Conservation (phyloP, 768 basidiomycete genomes). For the Clathrus columnatus region DNA sequence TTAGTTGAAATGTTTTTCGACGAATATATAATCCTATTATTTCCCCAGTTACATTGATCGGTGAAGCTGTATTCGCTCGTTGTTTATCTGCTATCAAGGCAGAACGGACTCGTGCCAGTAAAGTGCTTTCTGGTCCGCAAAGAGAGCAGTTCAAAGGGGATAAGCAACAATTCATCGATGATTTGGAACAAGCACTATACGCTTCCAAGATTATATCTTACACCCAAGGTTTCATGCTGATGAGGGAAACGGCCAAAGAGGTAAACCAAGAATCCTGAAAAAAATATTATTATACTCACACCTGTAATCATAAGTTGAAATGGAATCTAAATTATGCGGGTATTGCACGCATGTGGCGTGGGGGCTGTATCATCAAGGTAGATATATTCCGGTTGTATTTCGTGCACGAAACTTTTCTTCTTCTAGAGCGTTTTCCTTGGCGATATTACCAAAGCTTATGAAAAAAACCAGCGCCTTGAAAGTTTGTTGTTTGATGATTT, state of each 20-base stretch:
- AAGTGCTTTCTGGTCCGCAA: slow-evolving; percentile 81
- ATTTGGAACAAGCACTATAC: slow-evolving; percentile 97
- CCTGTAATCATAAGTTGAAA: slow-evolving; percentile 33
- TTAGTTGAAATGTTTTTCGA: slow-evolving; percentile 26
- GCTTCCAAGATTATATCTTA: slow-evolving; percentile 99
- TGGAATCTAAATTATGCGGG: slow-evolving; percentile 98
- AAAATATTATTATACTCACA: background rate
- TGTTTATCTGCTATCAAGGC: slow-evolving; percentile 96
- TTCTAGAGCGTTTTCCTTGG: slow-evolving; percentile 80
- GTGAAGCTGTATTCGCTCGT: slow-evolving; percentile 98
- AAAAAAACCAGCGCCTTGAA: slow-evolving; percentile 76
- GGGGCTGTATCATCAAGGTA: slow-evolving; percentile 98
- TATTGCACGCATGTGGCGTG: slow-evolving; percentile 99
- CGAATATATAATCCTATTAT: slow-evolving; percentile 9
- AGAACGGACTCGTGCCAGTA: slow-evolving; percentile 90
- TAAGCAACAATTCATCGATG: slow-evolving; percentile 98
- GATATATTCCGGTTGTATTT: too few species aligned
- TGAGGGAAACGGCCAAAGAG: slow-evolving; percentile 97
- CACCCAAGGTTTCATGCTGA: slow-evolving; percentile 99
- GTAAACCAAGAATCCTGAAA: slow-evolving; percentile 23
- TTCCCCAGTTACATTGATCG: slow-evolving; percentile 85
- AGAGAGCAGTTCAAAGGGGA: slow-evolving; percentile 93
- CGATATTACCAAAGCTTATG: slow-evolving; percentile 87
- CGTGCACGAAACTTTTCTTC: background rate
- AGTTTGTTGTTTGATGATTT: slow-evolving; percentile 93